phyloP scores from a whole-genome alignment of 148 eudicot genomes.

The Persicaria tinctoria region DNA sequence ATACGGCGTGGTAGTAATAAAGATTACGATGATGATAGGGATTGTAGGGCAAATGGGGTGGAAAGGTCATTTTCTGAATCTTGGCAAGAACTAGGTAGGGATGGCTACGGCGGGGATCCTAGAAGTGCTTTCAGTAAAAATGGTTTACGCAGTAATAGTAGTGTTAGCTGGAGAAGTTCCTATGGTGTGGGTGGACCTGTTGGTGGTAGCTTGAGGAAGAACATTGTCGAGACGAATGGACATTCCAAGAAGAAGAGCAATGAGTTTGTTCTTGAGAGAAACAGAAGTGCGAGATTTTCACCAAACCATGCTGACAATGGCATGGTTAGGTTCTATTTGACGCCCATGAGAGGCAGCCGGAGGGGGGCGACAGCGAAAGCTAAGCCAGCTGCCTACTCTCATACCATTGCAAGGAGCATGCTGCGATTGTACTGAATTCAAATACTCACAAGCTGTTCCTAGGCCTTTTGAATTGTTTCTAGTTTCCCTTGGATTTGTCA shows the following conservation, averaged over 20 bases:
- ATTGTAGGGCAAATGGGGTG: constrained; percentile 6
- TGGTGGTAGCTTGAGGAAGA: constrained; percentile 44
- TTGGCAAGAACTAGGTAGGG: constrained; percentile 63
- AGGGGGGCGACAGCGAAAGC: constrained; percentile 36
- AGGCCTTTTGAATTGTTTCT: constrained; percentile 5
- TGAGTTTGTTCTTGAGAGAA: constrained; percentile 37
- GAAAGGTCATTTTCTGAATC: constrained; percentile 75
- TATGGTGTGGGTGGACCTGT: constrained; percentile 27
- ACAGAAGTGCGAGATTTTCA: constrained; percentile 38
- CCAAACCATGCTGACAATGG: constrained; percentile 60
- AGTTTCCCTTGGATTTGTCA: too few species aligned
- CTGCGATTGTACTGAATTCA: constrained; percentile 51
- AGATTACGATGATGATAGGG: neutral
- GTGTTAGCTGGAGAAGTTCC: constrained; percentile 81
- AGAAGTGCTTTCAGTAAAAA: constrained; percentile 38
- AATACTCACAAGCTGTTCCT: constrained; percentile 18
- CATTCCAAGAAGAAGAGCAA: constrained; percentile 28
- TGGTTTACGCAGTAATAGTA: constrained; percentile 66
- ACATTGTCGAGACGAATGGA: constrained; percentile 35
- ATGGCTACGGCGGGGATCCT: constrained; percentile 38
- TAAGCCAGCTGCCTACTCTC: constrained; percentile 28
- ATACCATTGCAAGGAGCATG: constrained; percentile 38
- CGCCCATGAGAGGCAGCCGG: constrained; percentile 67
- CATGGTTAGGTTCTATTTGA: constrained; percentile 59
- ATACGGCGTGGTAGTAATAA: neutral